These are phyloP conservation scores for Boletus huronensis DNA, from an alignment of 768 basidiomycete genomes.

Conservation along the genomic window DNA sequence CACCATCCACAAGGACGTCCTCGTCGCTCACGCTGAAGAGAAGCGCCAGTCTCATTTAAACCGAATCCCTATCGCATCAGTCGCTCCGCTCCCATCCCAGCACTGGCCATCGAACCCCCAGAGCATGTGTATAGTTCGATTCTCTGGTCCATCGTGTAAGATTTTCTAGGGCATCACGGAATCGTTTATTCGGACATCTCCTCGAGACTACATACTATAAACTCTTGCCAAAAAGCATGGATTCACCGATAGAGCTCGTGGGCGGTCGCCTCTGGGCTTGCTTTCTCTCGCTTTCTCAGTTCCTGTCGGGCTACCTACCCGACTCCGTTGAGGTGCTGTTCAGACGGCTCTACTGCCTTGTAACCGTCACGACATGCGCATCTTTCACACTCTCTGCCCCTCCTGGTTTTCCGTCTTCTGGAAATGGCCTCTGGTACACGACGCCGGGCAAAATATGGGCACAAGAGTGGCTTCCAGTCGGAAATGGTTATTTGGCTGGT, in stretches of 20 bases:
- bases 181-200: background rate
- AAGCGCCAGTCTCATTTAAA: background rate
- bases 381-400: slow-evolving; percentile 27
- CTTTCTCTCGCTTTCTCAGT: slow-evolving; percentile 7
- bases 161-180: background rate
- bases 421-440: slow-evolving; percentile 75
- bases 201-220: background rate
- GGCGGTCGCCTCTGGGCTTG: slow-evolving; percentile 17
- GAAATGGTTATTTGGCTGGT: slow-evolving; percentile 73
- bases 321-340: slow-evolving; percentile 14
- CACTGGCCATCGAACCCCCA: background rate
- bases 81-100: background rate
- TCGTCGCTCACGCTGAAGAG: background rate
- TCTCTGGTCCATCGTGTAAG: background rate
- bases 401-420: slow-evolving; percentile 58
- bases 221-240: slow-evolving; percentile 16
- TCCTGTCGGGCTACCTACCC: slow-evolving; percentile 19
- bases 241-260: slow-evolving; percentile 16
- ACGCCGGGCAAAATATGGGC: slow-evolving; percentile 53
- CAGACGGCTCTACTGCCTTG: slow-evolving; percentile 20
- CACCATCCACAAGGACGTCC: background rate
- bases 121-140: slow-evolving; percentile 5
- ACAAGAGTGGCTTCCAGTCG: slow-evolving; percentile 61
- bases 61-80: background rate
- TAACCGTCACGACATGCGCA: slow-evolving; percentile 18